Percentiles rank a stretch among this genome's conserved stretches.
phyloP scores from a whole-genome alignment of 495 filamentous ascomycete species.

The Lasiosphaeria hispida region DNA sequence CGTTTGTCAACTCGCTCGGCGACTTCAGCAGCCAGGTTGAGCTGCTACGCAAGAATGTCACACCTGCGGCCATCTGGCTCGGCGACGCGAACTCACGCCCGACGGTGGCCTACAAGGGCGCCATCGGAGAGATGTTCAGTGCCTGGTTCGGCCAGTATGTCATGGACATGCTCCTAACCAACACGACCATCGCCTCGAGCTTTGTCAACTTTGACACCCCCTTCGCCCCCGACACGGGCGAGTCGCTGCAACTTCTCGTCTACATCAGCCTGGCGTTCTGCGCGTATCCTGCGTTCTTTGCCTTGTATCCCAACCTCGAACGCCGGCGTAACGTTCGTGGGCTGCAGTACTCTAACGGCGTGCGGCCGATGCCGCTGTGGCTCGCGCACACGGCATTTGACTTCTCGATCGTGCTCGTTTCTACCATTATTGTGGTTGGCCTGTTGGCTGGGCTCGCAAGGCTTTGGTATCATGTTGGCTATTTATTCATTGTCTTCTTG shows the following conservation, averaged over 20 bases:
- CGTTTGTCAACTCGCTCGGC: slow-evolving; percentile 58
- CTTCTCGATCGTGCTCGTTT: slow-evolving; percentile 62
- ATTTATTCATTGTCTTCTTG: slow-evolving; percentile 71
- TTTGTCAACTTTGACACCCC: slow-evolving; percentile 70
- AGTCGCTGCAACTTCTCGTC: slow-evolving; percentile 73
- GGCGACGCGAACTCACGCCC: slow-evolving; percentile 53
- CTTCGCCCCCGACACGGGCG: slow-evolving; percentile 59
- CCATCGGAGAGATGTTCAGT: slow-evolving; percentile 37
- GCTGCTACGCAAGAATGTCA: slow-evolving; percentile 61
- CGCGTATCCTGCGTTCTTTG: slow-evolving; percentile 79
- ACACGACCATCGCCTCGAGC: slow-evolving; percentile 62
- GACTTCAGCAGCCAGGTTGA: slow-evolving; percentile 67
- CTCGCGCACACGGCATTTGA: slow-evolving; percentile 76
- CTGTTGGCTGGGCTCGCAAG: slow-evolving; percentile 56
- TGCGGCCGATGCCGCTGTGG: slow-evolving; percentile 70
- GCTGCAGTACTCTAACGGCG: slow-evolving; percentile 84
- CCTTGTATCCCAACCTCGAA: slow-evolving; percentile 80
- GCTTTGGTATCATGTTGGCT: slow-evolving; percentile 72
- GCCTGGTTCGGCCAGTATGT: slow-evolving; percentile 69
- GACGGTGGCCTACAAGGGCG: slow-evolving; percentile 61
- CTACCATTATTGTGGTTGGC: slow-evolving; percentile 59
- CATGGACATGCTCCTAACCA: slow-evolving; percentile 62
- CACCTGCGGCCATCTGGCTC: slow-evolving; percentile 74
- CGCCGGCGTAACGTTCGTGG: slow-evolving; percentile 72
- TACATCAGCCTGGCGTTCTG: slow-evolving; percentile 77